These are phyloP conservation scores for Globisporangium emineosum DNA, from an alignment of 352 stramenopile genomes.

Conservation along the genomic window DNA sequence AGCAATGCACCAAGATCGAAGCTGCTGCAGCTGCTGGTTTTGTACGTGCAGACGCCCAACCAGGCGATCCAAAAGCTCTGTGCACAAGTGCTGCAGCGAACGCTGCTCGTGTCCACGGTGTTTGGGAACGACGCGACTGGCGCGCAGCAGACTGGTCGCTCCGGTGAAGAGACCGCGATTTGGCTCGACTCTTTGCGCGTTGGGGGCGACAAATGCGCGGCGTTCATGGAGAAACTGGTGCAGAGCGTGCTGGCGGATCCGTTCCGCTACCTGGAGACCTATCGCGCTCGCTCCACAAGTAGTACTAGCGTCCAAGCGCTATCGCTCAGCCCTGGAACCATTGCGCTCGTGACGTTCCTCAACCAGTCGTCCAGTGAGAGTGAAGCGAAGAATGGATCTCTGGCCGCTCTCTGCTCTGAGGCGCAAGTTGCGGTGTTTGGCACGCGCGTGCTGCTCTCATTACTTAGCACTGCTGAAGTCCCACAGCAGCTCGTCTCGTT, in stretches of 20 bases:
- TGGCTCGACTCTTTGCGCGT: conserved; percentile 63
- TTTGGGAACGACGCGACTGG: conserved; percentile 37
- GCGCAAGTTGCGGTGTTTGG: conserved; percentile 32
- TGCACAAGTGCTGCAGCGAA: conserved; percentile 48
- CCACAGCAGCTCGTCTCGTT: conserved; percentile 38
- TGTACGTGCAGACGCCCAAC: conserved; percentile 47
- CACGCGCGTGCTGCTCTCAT: conserved; percentile 36
- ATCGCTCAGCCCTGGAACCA: conserved; percentile 39
- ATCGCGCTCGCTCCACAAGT: conserved; percentile 13
- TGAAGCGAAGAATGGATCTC: neutral
- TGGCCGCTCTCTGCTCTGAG: conserved; percentile 26
- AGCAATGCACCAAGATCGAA: conserved; percentile 36
- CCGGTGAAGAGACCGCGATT: conserved; percentile 51
- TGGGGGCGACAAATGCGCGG: conserved; percentile 31
- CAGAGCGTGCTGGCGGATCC: conserved; percentile 44
- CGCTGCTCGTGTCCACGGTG: conserved; percentile 46
- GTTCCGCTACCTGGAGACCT: conserved; percentile 40
- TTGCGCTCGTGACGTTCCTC: conserved; percentile 52
- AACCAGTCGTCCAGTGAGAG: conserved; percentile 10
- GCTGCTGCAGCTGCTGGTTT: conserved; percentile 56
- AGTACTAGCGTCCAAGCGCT: conserved; percentile 11
- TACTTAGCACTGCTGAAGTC: conserved; percentile 30
- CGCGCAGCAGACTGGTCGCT: conserved; percentile 18
- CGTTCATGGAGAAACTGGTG: conserved; percentile 45
- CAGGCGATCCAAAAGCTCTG: conserved; percentile 36